These are phyloP conservation scores for Dissoconium aciculare DNA, from an alignment of 2,329 filamentous ascomycete genomes.

Conservation along the genomic window DNA sequence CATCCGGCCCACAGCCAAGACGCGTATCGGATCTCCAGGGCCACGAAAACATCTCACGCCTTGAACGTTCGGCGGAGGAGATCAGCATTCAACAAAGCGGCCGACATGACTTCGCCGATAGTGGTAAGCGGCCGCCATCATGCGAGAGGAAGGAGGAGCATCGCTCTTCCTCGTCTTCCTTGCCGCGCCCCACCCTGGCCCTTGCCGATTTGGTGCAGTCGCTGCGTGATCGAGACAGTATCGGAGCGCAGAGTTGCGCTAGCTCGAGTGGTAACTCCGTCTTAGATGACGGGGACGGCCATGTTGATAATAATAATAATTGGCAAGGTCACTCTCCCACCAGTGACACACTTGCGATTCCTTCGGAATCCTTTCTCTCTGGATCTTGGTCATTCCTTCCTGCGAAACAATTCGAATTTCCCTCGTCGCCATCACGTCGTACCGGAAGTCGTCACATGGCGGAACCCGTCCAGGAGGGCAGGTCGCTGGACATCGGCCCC, in stretches of 20 bases:
- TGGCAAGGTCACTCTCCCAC: slow-evolving; percentile 4
- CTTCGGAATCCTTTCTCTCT: slow-evolving; percentile 38
- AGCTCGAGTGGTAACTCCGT: slow-evolving; percentile 14
- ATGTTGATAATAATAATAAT: slow-evolving; percentile 9
- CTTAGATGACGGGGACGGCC: slow-evolving; percentile 9
- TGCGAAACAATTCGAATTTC: slow-evolving; percentile 25
- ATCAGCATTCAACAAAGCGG: slow-evolving; percentile 50
- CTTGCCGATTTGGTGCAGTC: too few relatives aligned
- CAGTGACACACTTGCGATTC: slow-evolving; percentile 3
- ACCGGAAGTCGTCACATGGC: slow-evolving; percentile 28
- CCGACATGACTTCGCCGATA: too few relatives aligned
- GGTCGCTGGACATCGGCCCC: slow-evolving; percentile 23
- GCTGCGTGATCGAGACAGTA: slow-evolving; percentile 49
- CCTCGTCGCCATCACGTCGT: slow-evolving; percentile 28
- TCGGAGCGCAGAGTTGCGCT: slow-evolving; percentile 12
- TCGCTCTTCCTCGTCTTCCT: too few relatives aligned
- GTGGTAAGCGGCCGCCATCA: too few relatives aligned
- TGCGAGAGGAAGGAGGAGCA: slow-evolving; percentile 69
- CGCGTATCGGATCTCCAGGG: neutral
- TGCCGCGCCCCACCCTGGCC: too few relatives aligned
- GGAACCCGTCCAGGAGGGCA: slow-evolving; percentile 25
- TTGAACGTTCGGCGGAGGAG: slow-evolving; percentile 62
- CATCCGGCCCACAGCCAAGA: neutral
- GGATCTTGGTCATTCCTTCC: slow-evolving; percentile 25
- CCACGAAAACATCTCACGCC: slow-evolving; percentile 48